Base-by-base conservation (phyloP, 805 yeast species). In the Candida nanaspora region DNA sequence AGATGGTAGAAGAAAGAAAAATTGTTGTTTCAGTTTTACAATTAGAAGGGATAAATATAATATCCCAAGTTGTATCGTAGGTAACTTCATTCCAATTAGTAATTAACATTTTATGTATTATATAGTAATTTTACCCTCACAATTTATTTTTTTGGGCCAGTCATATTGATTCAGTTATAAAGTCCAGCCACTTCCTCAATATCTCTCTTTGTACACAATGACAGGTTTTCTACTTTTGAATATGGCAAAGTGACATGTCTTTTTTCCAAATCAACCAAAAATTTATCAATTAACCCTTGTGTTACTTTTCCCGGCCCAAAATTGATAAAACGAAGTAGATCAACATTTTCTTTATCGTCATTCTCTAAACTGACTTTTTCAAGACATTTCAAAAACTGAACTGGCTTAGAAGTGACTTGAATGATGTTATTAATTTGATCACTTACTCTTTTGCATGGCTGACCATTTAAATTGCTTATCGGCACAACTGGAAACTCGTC, bases 21-120 rank as follows among this genome's bases (percentile, higher is more conserved):
- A 86, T 44, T 91, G 98, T 56, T 89, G 97, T 60, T 91, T 91
- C 59, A 84, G 95, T 54, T 91, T 91, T 60, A 91, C 98, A 0
- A 87, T 91, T 19, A 68, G 96, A 53, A 72, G 98, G 47, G 98
- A 91, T 58, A 64, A 94, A 45, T 91, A 91, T 59, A 91, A 91
- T 53, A 91, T 91, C 43, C 98, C 98, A 18, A 85, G 94, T 59
- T 88, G 96, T 62, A 91, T 89, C 33, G 94, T 91, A 14, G 98
- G 98, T 2, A 89, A 91, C 55, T 89, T 89, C 57, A 87, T 89
- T 40, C 98, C 97, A 6, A 80, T 85, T 37, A 16, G 38, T 25
- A 23, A 49, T 38, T 25, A 48, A 35, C 27, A 41, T 41, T 15
- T 38, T 16, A 18, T 33, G 6, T 22, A n/a, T 33, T 33, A 22